These are phyloP conservation scores for Lathyrus sativus DNA, from an alignment of 306 rosid genomes.

Conservation along the genomic window DNA sequence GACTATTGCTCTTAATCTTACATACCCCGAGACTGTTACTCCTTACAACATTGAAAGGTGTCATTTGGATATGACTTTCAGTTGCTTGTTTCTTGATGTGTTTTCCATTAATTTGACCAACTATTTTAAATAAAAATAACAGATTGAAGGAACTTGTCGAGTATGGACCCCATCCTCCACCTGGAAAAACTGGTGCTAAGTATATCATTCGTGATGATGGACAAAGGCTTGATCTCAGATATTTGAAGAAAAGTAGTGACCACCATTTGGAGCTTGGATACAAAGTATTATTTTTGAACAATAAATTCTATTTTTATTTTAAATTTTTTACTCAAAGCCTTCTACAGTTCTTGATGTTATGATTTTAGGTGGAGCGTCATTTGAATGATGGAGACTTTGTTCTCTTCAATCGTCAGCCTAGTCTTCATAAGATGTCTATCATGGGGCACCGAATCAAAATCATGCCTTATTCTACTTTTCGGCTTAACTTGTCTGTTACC, in stretches of 20 bases:
- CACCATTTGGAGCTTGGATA: slow-evolving; percentile 99
- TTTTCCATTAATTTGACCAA: neutral
- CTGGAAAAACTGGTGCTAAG: slow-evolving; percentile 99
- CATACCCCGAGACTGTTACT: slow-evolving; percentile 98
- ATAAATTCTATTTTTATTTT: neutral
- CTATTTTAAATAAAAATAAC: slow-evolving; percentile 26
- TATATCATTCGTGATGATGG: slow-evolving; percentile 98
- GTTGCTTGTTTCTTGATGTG: slow-evolving; percentile 6
- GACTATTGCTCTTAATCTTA: slow-evolving; percentile 96
- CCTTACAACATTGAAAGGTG: slow-evolving; percentile 98
- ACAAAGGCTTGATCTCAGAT: slow-evolving; percentile 97
- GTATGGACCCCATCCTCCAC: slow-evolving; percentile 98
- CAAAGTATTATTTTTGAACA: slow-evolving; percentile 55
- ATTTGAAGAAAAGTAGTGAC: slow-evolving; percentile 94
- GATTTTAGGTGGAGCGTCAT: slow-evolving; percentile 96
- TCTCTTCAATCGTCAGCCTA: slow-evolving; percentile 99
- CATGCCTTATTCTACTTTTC: slow-evolving; percentile 97
- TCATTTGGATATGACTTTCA: slow-evolving; percentile 13
- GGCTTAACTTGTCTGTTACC: slow-evolving; percentile 89
- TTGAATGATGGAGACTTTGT: slow-evolving; percentile 95
- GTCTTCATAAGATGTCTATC: slow-evolving; percentile 99
- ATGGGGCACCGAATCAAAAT: slow-evolving; percentile 99
- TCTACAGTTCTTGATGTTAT: slow-evolving; percentile 34
- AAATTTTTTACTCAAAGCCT: slow-evolving; percentile 10
- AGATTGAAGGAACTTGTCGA: slow-evolving; percentile 98